Conservation (phyloP, 768 basidiomycete genomes). For the Calocybe cyanea region DNA sequence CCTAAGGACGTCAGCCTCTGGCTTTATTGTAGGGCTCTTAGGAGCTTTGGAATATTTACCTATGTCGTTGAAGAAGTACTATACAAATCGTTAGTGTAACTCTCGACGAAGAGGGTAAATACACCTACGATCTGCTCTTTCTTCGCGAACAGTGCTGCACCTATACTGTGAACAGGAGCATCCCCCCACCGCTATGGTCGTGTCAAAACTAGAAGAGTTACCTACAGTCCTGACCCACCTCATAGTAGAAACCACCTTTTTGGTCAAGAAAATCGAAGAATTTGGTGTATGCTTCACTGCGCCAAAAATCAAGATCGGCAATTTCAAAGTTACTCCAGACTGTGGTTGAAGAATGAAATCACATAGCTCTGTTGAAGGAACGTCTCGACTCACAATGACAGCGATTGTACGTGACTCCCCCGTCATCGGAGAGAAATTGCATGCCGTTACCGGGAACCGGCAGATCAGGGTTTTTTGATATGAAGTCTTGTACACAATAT, state of each 20-base stretch:
- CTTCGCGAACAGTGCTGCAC: slow-evolving; percentile 81
- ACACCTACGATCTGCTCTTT: slow-evolving; percentile 71
- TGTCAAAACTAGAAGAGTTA: background rate
- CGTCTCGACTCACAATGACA: slow-evolving; percentile 57
- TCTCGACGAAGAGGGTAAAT: background rate
- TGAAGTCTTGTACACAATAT: slow-evolving; percentile 57
- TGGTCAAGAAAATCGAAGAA: slow-evolving; percentile 82
- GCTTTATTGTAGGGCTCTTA: background rate
- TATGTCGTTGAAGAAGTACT: slow-evolving; percentile 93
- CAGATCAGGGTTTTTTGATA: slow-evolving; percentile 54
- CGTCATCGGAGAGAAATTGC: slow-evolving; percentile 76
- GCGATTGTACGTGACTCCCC: slow-evolving; percentile 67
- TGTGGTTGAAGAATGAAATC: too few species aligned
- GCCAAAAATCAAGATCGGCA: slow-evolving; percentile 79
- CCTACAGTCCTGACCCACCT: slow-evolving; percentile 36
- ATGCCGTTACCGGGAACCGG: slow-evolving; percentile 71
- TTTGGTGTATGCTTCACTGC: slow-evolving; percentile 73
- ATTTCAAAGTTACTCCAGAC: slow-evolving; percentile 97
- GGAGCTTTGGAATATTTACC: slow-evolving; percentile 28
- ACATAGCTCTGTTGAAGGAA: background rate
- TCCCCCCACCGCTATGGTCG: slow-evolving; percentile 80
- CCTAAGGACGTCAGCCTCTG: slow-evolving; percentile 19
- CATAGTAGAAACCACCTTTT: slow-evolving; percentile 86
- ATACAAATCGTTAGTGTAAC: slow-evolving; percentile 1
- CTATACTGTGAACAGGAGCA: slow-evolving; percentile 87